Percentiles rank a stretch among this genome's conserved stretches.
Evolutionary conservation across 2,329 filamentous ascomycete genomes (phyloP).

Genomic region (Trichoderma koningii): DNA sequence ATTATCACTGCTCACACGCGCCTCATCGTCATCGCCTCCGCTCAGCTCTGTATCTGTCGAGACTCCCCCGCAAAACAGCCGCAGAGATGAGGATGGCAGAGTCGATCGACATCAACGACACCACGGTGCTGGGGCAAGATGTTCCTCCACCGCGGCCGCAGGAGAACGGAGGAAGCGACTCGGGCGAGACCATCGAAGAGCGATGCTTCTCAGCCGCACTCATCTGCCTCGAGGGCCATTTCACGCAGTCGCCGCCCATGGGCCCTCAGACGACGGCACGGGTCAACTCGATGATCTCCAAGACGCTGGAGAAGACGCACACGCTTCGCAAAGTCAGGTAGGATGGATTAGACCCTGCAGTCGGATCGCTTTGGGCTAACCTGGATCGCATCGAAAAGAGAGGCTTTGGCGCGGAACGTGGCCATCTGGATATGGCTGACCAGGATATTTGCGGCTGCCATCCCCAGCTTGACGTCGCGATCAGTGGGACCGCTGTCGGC

Average conservation of each 20-base stretch:
- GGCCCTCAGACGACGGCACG: constrained; percentile 57
- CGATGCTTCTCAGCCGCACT: constrained; percentile 62
- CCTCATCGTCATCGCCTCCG: neutral
- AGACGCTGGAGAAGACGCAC: constrained; percentile 65
- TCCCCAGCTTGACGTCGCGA: constrained; percentile 61
- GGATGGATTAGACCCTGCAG: constrained; percentile 26
- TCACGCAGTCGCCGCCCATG: constrained; percentile 58
- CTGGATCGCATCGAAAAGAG: constrained; percentile 42
- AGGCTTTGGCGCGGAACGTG: constrained; percentile 62
- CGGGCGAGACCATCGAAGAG: constrained; percentile 61
- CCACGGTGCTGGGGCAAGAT: constrained; percentile 20
- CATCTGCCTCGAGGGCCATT: constrained; percentile 64
- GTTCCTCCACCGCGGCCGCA: neutral
- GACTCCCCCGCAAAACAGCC: neutral
- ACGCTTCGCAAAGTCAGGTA: constrained; percentile 62
- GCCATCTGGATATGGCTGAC: constrained; percentile 67
- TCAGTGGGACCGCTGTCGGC: constrained; percentile 59
- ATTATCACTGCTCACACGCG: constrained; percentile 6
- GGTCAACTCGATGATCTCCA: constrained; percentile 59
- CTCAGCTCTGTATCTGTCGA: no score
- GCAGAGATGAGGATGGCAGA: constrained; percentile 26
- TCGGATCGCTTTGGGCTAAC: neutral
- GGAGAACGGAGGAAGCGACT: constrained; percentile 29
- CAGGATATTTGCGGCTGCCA: constrained; percentile 61
- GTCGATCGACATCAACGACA: constrained; percentile 22